Evolutionary conservation across 2,329 filamentous ascomycete species (phyloP).

Genomic region (Microascus cirrosus): DNA sequence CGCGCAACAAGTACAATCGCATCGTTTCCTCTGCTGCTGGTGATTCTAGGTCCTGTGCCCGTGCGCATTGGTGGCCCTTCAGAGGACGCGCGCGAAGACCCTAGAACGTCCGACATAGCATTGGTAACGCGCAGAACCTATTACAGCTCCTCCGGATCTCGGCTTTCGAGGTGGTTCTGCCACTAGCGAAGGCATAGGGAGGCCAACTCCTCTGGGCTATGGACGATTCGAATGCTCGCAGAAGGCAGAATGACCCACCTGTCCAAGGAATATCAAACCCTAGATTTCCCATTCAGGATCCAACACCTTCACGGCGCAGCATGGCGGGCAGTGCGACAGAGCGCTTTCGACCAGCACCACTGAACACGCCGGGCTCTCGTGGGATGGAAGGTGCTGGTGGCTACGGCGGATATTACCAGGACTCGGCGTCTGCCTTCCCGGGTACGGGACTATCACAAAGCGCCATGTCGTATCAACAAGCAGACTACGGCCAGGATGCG

Average conservation of each 20-base stretch:
- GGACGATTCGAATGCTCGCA: conserved; percentile 65
- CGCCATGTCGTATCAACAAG: conserved; percentile 45
- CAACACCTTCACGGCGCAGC: conserved; percentile 30
- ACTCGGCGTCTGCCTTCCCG: conserved; percentile 35
- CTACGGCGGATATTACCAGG: conserved; percentile 50
- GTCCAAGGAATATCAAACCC: conserved; percentile 48
- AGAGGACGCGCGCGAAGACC: background rate
- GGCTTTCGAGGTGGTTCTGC: background rate
- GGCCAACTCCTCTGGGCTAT: conserved; percentile 41
- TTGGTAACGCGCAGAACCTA: background rate
- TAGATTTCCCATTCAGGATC: conserved; percentile 39
- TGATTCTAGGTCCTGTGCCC: background rate
- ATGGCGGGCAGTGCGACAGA: conserved; percentile 21
- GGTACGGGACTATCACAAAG: conserved; percentile 44
- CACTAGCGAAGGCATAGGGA: background rate
- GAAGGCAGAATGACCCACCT: conserved; percentile 65
- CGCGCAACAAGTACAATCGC: background rate
- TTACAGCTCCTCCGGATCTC: background rate
- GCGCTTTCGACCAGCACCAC: conserved; percentile 35
- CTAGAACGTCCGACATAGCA: background rate
- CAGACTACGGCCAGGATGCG: conserved; percentile 54
- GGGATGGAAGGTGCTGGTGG: conserved; percentile 44
- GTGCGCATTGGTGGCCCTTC: background rate
- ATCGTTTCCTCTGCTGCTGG: background rate
- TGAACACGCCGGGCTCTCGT: conserved; percentile 33